These are phyloP conservation scores for Penicillium occitanis DNA, from an alignment of 2,329 filamentous ascomycete species.

Conservation along the genomic window DNA sequence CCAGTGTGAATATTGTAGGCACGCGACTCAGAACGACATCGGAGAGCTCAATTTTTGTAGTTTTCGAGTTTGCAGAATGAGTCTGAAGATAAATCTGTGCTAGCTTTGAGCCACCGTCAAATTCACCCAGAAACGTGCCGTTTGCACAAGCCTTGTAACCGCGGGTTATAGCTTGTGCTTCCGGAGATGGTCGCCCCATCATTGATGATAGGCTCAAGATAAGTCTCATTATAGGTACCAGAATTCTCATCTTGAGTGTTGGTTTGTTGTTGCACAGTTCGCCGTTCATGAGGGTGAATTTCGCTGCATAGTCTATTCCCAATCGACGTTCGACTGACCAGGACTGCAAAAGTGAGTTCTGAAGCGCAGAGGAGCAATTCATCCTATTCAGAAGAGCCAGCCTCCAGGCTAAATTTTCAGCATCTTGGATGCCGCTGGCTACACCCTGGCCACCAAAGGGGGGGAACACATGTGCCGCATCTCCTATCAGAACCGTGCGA, in stretches of 20 bases:
- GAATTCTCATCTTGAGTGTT: not conserved
- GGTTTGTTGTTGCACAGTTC: slow-evolving; percentile 5
- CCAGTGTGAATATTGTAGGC: not conserved
- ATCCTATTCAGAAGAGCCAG: not conserved
- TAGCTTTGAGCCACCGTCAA: slow-evolving; percentile 8
- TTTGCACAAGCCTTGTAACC: not conserved
- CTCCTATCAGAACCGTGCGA: slow-evolving; percentile 27
- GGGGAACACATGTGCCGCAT: slow-evolving; percentile 33
- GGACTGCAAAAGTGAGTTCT: not conserved
- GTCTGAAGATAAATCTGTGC: slow-evolving; percentile 5
- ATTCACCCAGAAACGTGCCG: slow-evolving; percentile 7
- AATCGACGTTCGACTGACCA: slow-evolving; percentile 9
- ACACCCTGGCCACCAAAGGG: slow-evolving; percentile 28
- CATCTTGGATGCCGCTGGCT: slow-evolving; percentile 11
- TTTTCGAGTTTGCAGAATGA: not conserved
- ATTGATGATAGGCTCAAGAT: not conserved
- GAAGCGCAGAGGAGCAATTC: not conserved
- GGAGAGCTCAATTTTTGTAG: not conserved
- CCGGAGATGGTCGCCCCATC: not conserved
- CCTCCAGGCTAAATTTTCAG: slow-evolving; percentile 12
- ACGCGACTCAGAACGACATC: not conserved
- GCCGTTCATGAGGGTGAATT: slow-evolving; percentile 5
- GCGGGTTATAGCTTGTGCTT: not conserved
- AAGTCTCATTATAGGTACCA: not conserved
- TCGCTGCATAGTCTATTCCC: not conserved